A percentile compares a stretch with the other conserved stretches of the same genome.
These are phyloP conservation scores for Saitozyma sp. DNA, from an alignment of 768 basidiomycete species.

Conservation along the genomic window DNA sequence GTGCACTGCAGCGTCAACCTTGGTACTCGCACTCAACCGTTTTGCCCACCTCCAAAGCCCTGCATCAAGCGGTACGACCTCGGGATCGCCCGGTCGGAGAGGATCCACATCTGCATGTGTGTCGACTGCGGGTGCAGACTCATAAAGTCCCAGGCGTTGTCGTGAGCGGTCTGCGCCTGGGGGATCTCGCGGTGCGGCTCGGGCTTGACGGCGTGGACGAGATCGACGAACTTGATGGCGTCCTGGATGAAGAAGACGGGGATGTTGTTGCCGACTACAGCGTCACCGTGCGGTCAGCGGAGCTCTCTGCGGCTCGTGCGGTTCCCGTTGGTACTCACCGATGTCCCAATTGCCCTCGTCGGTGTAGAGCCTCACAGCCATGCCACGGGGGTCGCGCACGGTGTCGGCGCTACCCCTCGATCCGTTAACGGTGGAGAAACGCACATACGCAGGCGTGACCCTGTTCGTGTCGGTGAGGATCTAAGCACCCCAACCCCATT, in stretches of 20 bases:
- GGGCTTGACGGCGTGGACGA: constrained; percentile 84
- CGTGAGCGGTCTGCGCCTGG: constrained; percentile 59
- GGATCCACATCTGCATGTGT: constrained; percentile 63
- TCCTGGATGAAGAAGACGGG: constrained; percentile 54
- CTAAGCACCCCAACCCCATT: neutral
- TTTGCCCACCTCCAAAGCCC: constrained; percentile 58
- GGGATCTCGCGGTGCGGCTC: constrained; percentile 76
- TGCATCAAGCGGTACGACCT: constrained; percentile 87
- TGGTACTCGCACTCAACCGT: neutral
- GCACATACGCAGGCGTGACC: constrained; percentile 73
- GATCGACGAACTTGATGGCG: constrained; percentile 75
- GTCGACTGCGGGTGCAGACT: constrained; percentile 65
- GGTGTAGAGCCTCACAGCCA: constrained; percentile 81
- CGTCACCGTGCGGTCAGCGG: too few species aligned
- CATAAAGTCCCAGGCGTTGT: constrained; percentile 83
- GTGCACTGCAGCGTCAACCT: constrained; percentile 70
- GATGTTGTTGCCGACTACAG: constrained; percentile 36
- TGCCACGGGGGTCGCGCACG: constrained; percentile 77
- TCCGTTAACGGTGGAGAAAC: constrained; percentile 82
- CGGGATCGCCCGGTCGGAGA: constrained; percentile 83
- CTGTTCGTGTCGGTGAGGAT: constrained; percentile 68
- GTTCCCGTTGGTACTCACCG: constrained; percentile 43
- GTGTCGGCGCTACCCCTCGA: constrained; percentile 75
- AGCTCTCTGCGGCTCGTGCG: too few species aligned
- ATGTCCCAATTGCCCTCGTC: constrained; percentile 77